Evolutionary conservation across 768 basidiomycete genomes (phyloP).

Genomic region (Ephemerocybe angulata): DNA sequence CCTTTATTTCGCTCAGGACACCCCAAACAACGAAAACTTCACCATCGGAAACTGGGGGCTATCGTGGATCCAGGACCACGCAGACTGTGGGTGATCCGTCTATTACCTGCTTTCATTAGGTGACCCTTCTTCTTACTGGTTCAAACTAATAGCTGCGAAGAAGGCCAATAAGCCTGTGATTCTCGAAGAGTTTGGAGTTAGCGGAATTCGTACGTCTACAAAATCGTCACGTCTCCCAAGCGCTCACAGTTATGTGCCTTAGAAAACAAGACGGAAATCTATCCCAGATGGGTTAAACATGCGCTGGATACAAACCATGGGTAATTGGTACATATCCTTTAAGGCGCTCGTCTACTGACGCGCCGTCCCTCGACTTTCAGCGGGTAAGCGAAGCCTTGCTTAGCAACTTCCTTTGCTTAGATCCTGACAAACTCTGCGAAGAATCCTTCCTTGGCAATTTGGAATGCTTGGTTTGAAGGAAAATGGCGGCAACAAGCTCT

Average conservation of each 20-base stretch:
- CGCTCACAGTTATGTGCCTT: neutral
- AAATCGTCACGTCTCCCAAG: neutral
- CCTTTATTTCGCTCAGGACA: slow-evolving; percentile 24
- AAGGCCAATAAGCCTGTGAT: slow-evolving; percentile 57
- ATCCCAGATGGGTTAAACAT: slow-evolving; percentile 47
- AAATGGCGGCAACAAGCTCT: slow-evolving; percentile 46
- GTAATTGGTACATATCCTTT: slow-evolving; percentile 20
- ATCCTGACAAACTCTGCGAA: neutral
- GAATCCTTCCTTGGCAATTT: slow-evolving; percentile 61
- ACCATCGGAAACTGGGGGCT: slow-evolving; percentile 49
- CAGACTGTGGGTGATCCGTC: slow-evolving; percentile 28
- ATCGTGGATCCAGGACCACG: slow-evolving; percentile 58
- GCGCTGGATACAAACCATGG: slow-evolving; percentile 49
- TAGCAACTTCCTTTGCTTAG: neutral
- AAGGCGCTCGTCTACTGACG: neutral
- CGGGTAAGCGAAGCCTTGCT: neutral
- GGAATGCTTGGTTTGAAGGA: slow-evolving; percentile 48
- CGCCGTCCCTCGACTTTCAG: neutral
- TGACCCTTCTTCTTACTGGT: no score
- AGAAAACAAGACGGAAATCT: slow-evolving; percentile 50
- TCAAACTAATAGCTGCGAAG: slow-evolving; percentile 51
- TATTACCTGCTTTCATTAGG: neutral
- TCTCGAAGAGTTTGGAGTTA: slow-evolving; percentile 60
- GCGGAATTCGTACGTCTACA: slow-evolving; percentile 35
- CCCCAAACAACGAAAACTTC: slow-evolving; percentile 44